Base-by-base conservation (phyloP, 768 basidiomycete species). In the Dictyophora rubrovolvata region DNA sequence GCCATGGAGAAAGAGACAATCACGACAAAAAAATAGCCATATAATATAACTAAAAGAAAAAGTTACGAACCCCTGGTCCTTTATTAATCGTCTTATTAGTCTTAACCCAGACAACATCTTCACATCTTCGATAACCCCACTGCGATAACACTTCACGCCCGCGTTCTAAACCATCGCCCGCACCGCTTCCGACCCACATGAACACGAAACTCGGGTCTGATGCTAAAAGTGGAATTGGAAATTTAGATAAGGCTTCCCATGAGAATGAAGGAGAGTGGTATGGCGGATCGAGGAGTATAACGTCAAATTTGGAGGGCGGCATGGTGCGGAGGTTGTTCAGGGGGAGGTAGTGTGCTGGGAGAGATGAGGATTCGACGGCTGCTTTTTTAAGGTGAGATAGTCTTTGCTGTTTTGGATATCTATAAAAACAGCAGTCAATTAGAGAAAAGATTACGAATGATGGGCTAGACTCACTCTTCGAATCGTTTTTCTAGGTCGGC, bases 81-180 rank as follows among this genome's bases (percentile, higher is more conserved):
- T 76, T 76, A 68, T 88, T 87, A 21, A 74, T 78, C 20, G 72
- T 76, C 60, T 79, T 79, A 69, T 97, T 99, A 50, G 92, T 94
- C 74, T 92, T 93, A 58, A 96, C 87, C 94, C 93, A 98, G 5
- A 96, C 90, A n/a, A 99, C 89, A 68, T 99, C 96, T 66, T 99
- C 96, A 66, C 93, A 96, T 54, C 96, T 73, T 48, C 93, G 75
- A 68, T 93, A 95, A 3, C 95, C 96, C 94, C 95, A 99, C 70
- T 83, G 87, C 1, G 86, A 88, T 42, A 99, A 78, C 23, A 94
- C 75, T 70, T 97, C 95, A 35, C 94, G 74, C 0, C 96, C 96
- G 35, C 86, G 78, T 69, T 99, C 96, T 28, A 99, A 77, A 0
- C 93, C 96, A 53, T 90, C 91, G 2, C 86, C 85, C 6, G 88